These are phyloP conservation scores for Lunasporangiospora selenospora DNA, from an alignment of 192 early-diverging fungal species.

Conservation along the genomic window DNA sequence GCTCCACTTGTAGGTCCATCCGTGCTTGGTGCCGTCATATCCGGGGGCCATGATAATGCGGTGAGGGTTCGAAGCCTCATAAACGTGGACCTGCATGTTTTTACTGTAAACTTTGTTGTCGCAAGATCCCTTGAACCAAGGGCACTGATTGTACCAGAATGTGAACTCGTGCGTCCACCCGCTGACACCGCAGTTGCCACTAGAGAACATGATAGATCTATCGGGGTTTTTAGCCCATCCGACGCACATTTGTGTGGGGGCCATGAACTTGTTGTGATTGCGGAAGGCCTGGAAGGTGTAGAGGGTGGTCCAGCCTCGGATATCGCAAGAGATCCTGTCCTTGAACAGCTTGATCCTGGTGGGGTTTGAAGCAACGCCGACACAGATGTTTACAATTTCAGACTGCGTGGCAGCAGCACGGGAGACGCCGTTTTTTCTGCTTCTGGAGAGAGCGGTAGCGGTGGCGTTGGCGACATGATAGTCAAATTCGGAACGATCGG, in stretches of 20 bases:
- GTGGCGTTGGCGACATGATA: conserved; percentile 9
- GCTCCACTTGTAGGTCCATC: conserved; percentile 8
- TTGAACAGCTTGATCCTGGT: conserved; percentile 1
- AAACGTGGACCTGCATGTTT: conserved; percentile 11
- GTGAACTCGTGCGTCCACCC: conserved; percentile 9
- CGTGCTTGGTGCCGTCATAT: conserved; percentile 3
- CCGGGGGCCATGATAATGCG: conserved; percentile 12
- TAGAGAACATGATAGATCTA: neutral
- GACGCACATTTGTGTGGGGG: neutral
- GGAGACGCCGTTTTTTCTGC: neutral
- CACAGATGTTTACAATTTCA: conserved; percentile 6
- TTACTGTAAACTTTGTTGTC: neutral
- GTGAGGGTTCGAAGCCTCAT: conserved; percentile 6
- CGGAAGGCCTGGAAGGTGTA: conserved; percentile 9
- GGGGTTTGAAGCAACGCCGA: conserved; percentile 7
- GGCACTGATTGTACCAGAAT: conserved; percentile 10
- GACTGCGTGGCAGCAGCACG: conserved; percentile 4
- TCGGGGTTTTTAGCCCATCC: neutral
- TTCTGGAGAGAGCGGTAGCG: conserved; percentile 3
- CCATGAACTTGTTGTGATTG: conserved; percentile 10
- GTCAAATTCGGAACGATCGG: conserved; percentile 5
- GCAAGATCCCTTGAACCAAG: neutral
- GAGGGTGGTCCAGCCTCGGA: conserved; percentile 4
- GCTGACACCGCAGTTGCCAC: neutral
- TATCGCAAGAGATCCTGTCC: conserved; percentile 11